phyloP scores from a whole-genome alignment of 225 moss, liverwort and hornwort genomes.

The Physcomitrium patens region DNA sequence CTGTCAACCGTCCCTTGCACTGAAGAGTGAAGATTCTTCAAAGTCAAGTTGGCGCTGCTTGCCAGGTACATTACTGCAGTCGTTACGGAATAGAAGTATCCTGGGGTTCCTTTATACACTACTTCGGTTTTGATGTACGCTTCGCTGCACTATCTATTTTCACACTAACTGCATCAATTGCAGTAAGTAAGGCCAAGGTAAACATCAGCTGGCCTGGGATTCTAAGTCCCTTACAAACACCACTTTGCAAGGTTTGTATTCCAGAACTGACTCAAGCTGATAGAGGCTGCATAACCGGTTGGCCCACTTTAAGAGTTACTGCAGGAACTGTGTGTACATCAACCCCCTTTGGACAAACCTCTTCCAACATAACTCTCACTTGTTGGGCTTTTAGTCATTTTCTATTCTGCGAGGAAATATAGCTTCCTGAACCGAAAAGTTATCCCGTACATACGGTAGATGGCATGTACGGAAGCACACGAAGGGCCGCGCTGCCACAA shows the following conservation, averaged over 20 bases:
- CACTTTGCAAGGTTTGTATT: too few relatives aligned
- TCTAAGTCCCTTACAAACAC: neutral
- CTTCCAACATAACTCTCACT: neutral
- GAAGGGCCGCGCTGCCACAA: too few relatives aligned
- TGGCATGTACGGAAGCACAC: too few relatives aligned
- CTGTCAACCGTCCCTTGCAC: slow-evolving; percentile 10
- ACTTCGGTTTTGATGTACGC: slow-evolving; percentile 25
- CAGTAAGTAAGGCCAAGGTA: neutral
- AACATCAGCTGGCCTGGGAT: neutral
- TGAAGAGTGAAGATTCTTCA: slow-evolving; percentile 25
- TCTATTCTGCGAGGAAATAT: neutral
- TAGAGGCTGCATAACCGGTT: neutral
- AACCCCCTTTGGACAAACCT: slow-evolving; percentile 24
- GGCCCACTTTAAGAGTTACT: slow-evolving; percentile 30
- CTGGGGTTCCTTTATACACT: slow-evolving; percentile 5
- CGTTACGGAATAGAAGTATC: slow-evolving; percentile 21
- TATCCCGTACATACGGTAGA: too few relatives aligned
- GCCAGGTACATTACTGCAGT: slow-evolving; percentile 19
- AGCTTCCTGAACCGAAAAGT: too few relatives aligned
- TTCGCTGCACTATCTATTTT: neutral
- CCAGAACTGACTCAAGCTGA: too few relatives aligned
- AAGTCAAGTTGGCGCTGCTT: slow-evolving; percentile 25
- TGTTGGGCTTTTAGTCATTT: neutral
- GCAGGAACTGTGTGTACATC: slow-evolving; percentile 12
- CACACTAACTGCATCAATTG: neutral